Evolutionary conservation across 2,329 filamentous ascomycete species (phyloP), one percentile per base, ranked within the genome.

Genomic region (Verticillium nonalfalfae): DNA sequence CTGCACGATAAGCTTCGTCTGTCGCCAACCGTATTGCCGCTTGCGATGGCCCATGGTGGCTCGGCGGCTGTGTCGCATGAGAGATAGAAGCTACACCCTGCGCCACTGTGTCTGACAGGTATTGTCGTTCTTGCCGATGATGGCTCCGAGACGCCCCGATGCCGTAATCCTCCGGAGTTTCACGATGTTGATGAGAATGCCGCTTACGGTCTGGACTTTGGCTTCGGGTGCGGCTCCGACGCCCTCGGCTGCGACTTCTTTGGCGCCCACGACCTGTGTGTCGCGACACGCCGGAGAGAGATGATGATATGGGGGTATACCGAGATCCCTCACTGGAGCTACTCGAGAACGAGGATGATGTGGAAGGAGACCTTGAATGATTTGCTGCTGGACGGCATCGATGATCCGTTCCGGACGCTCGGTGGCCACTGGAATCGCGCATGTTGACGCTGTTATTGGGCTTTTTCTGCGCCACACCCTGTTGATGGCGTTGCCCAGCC

Each of bases 231-330:
- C 59, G 60, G 33, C 56, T 60, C n/a, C 13, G 35, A 36, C 64
- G 64, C 9, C 18, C 57, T 18, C 45, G 59, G 39, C 45, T 61
- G 26, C 61, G 61, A 33, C 59, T 60, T 18, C 14, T 55, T n/a
- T 59, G 39, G 10, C 55, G 59, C 13, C 59, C 57, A 26, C 61
- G 59, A 40, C 50, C 63, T 59, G n/a, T 57, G 39, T 13, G 61
- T 3, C 54, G 63, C 2, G 63, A 63, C 40, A 59, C 59, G 9
- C 63, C 66, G 13, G 61, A 60, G 11, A 64, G 35, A 21, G 45
- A 50, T 4, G 69, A 69, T 2, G 68, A 68, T 11, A 58, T 56
- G 6, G 65, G 63, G 1, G 68, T 70, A n/a, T 56, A 26, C 5
- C 56, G 61, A 1, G 59, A 59, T 9, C 59, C 63, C 18, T 57